A percentile compares a stretch with the other conserved stretches of the same genome.
Conservation (phyloP, 176 grass and related monocot genomes). For the Paspalum notatum region DNA sequence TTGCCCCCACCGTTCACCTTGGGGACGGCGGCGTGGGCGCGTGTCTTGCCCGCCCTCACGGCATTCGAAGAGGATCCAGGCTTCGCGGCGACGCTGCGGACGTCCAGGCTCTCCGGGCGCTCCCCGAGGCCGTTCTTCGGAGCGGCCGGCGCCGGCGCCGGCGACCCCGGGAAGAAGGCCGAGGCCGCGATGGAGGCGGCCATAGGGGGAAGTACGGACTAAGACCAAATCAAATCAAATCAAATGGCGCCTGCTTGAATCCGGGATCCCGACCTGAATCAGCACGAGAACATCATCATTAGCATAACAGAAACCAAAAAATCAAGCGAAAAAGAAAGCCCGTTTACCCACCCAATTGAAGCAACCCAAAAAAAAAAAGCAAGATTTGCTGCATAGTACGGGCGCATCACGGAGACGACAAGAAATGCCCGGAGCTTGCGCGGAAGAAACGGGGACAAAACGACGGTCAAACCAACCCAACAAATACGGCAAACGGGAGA, state of each 20-base stretch:
- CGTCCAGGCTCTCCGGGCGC: slow-evolving; percentile 49
- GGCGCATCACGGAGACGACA: slow-evolving; percentile 10
- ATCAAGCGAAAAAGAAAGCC: neutral
- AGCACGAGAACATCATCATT: neutral
- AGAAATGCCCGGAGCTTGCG: slow-evolving; percentile 11
- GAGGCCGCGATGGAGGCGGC: slow-evolving; percentile 67
- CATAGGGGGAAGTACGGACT: slow-evolving; percentile 34
- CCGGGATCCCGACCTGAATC: slow-evolving; percentile 27
- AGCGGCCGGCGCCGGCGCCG: slow-evolving; percentile 10
- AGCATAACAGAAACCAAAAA: neutral
- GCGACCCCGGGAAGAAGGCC: slow-evolving; percentile 68
- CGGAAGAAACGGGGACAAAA: slow-evolving; percentile 12
- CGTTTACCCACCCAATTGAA: slow-evolving; percentile 35
- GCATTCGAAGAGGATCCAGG: slow-evolving; percentile 44
- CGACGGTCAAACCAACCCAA: slow-evolving; percentile 25
- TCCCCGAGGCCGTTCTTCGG: slow-evolving; percentile 50
- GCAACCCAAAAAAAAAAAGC: slow-evolving; percentile 8
- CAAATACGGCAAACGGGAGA: slow-evolving; percentile 13
- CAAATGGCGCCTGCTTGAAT: neutral
- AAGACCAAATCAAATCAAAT: slow-evolving; percentile 35
- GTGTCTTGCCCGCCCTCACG: slow-evolving; percentile 52
- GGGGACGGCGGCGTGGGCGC: slow-evolving; percentile 64
- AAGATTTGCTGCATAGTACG: slow-evolving; percentile 11
- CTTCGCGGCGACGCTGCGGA: slow-evolving; percentile 55
- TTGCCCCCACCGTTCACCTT: slow-evolving; percentile 67